Evolutionary conservation across 1,284 basidiomycete species (phyloP).

Genomic region (Porogramme epimiltina): DNA sequence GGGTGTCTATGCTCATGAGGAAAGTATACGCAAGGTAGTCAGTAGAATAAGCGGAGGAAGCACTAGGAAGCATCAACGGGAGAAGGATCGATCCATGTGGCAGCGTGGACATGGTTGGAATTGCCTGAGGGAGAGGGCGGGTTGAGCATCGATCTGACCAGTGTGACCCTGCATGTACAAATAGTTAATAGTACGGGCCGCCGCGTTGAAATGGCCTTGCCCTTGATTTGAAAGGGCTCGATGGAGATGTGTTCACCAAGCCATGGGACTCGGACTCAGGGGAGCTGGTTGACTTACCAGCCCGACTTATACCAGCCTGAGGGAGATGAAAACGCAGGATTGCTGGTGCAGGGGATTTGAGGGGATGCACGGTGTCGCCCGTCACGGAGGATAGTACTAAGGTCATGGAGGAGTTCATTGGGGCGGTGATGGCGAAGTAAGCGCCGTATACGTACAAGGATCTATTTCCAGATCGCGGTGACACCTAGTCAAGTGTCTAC

Average conservation of each 20-base stretch:
- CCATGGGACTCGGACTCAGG: conserved; percentile 10
- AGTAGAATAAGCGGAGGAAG: neutral
- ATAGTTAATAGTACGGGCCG: no score
- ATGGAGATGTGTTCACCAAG: conserved; percentile 15
- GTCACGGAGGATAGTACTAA: no score
- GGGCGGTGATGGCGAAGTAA: no score
- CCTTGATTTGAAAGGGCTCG: conserved; percentile 42
- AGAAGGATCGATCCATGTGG: conserved; percentile 10
- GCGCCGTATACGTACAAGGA: no score
- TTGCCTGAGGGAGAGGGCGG: conserved; percentile 11
- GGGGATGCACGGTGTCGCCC: no score
- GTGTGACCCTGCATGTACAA: conserved; percentile 43
- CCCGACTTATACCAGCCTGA: no score
- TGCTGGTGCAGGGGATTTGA: no score
- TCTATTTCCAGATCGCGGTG: no score
- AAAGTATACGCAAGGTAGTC: conserved; percentile 1
- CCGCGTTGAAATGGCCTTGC: conserved; percentile 50
- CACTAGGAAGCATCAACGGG: conserved; percentile 9
- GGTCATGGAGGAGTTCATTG: no score
- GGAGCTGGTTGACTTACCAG: conserved; percentile 6
- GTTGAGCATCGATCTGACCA: conserved; percentile 36
- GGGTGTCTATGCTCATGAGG: neutral
- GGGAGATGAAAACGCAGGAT: conserved; percentile 8
- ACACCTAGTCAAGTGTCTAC: no score
- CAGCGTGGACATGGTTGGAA: neutral